Evolutionary conservation across 2,329 filamentous ascomycete species (phyloP).

Genomic region (Beauveria caledonica): DNA sequence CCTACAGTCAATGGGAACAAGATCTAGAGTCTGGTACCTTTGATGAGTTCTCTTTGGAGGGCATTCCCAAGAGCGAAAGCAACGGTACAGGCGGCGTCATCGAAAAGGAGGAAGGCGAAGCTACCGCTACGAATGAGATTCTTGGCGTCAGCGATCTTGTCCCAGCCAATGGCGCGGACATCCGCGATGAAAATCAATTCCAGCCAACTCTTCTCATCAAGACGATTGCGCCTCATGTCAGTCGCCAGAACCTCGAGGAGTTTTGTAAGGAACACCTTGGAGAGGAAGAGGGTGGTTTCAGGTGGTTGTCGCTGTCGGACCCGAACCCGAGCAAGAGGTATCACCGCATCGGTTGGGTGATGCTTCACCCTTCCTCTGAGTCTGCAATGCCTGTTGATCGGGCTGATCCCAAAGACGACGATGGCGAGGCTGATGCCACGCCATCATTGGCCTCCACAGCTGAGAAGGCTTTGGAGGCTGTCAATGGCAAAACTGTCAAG

Average conservation of each 20-base stretch:
- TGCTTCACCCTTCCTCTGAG: slow-evolving; percentile 76
- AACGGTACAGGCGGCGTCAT: slow-evolving; percentile 77
- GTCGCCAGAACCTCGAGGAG: slow-evolving; percentile 81
- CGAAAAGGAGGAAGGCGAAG: slow-evolving; percentile 94
- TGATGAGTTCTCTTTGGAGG: slow-evolving; percentile 90
- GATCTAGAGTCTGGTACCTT: slow-evolving; percentile 80
- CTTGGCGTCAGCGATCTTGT: slow-evolving; percentile 87
- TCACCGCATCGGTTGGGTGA: slow-evolving; percentile 97
- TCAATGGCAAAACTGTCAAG: slow-evolving; percentile 96
- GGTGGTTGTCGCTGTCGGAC: slow-evolving; percentile 91
- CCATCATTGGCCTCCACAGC: slow-evolving; percentile 52
- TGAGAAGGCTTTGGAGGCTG: slow-evolving; percentile 82
- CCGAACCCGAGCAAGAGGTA: slow-evolving; percentile 96
- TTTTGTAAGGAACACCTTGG: slow-evolving; percentile 94
- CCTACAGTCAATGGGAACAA: slow-evolving; percentile 81
- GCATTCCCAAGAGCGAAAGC: slow-evolving; percentile 85
- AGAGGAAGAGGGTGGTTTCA: slow-evolving; percentile 84
- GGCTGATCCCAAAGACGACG: slow-evolving; percentile 63
- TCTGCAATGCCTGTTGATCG: slow-evolving; percentile 57
- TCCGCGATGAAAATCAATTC: slow-evolving; percentile 79
- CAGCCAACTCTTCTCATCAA: slow-evolving; percentile 96
- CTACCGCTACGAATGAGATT: slow-evolving; percentile 83
- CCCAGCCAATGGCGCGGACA: slow-evolving; percentile 72
- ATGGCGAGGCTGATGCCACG: slow-evolving; percentile 48
- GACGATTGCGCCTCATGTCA: slow-evolving; percentile 93